phyloP scores from a whole-genome alignment of 805 yeast genomes.

The Tetrapisispora taiwanensis region DNA sequence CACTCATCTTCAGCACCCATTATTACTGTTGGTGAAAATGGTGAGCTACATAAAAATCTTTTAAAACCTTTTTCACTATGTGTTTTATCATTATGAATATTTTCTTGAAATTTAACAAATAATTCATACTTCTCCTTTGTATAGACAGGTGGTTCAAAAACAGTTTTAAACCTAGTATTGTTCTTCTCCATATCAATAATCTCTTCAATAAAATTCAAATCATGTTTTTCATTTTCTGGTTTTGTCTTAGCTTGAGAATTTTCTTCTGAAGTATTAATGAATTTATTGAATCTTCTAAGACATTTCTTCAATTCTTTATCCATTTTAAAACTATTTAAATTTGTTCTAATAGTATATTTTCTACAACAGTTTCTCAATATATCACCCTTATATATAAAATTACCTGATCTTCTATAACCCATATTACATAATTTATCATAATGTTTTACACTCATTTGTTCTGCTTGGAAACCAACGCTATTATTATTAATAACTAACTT shows the following conservation, averaged over 20 bases:
- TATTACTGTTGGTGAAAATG: conserved; percentile 35
- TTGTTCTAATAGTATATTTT: conserved; percentile 65
- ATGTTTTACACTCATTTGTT: conserved; percentile 37
- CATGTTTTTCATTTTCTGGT: not conserved
- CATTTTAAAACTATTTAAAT: conserved; percentile 35
- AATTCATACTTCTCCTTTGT: conserved; percentile 51
- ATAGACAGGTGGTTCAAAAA: conserved; percentile 42
- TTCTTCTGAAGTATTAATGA: conserved; percentile 2
- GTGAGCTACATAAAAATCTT: conserved; percentile 59
- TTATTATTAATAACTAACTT: conserved; percentile 14
- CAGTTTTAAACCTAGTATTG: conserved; percentile 30
- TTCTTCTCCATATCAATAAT: conserved; percentile 32
- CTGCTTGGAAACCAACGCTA: conserved; percentile 34
- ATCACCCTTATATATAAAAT: conserved; percentile 57
- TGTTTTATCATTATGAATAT: conserved; percentile 56
- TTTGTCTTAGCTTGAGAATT: conserved; percentile 1
- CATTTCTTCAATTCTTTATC: conserved; percentile 59
- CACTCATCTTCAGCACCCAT: conserved; percentile 19
- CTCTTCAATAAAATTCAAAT: conserved; percentile 22
- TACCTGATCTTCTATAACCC: conserved; percentile 77
- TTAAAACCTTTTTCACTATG: conserved; percentile 40
- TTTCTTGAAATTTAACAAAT: conserved; percentile 59
- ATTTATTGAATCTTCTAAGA: conserved; percentile 46
- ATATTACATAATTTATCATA: conserved; percentile 59
- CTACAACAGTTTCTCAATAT: conserved; percentile 66